A percentile compares a stretch with the other conserved stretches of the same genome.
phyloP scores from a whole-genome alignment of 148 eudicot genomes.

The Rhododendron williamsianum region DNA sequence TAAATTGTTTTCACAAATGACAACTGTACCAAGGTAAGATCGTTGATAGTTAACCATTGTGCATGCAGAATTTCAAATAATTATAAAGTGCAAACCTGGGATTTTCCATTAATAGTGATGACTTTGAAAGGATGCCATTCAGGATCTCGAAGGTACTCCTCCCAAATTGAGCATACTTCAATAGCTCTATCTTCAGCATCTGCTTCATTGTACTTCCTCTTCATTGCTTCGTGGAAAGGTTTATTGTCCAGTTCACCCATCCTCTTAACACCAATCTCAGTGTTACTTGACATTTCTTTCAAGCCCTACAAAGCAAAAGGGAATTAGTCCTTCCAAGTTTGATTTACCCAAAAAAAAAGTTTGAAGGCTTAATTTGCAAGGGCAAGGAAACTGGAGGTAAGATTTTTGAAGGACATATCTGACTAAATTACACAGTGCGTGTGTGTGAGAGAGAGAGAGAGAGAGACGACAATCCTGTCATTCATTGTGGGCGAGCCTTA shows the following conservation, averaged over 20 bases:
- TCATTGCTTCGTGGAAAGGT: constrained; percentile 70
- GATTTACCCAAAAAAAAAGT: neutral
- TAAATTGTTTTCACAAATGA: neutral
- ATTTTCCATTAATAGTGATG: constrained; percentile 32
- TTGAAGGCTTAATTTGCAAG: neutral
- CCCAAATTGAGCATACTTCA: constrained; percentile 86
- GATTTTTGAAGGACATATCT: neutral
- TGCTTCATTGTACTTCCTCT: constrained; percentile 47
- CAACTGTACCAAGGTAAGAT: neutral
- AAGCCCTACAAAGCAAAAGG: constrained; percentile 46
- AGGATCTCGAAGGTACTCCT: constrained; percentile 84
- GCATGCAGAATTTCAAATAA: neutral
- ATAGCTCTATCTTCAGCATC: constrained; percentile 80
- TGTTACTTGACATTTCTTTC: constrained; percentile 51
- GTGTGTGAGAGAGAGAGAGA: neutral
- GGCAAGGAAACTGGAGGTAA: neutral
- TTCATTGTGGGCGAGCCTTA: neutral
- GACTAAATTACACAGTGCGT: neutral
- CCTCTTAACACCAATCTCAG: constrained; percentile 64
- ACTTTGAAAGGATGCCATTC: constrained; percentile 90
- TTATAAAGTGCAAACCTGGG: constrained; percentile 32
- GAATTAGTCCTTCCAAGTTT: neutral
- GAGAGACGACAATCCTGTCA: neutral
- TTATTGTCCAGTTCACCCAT: constrained; percentile 84
- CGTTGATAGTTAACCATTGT: neutral